phyloP scores from a whole-genome alignment of 2,329 filamentous ascomycete species.

The Apiospora pterosperma region DNA sequence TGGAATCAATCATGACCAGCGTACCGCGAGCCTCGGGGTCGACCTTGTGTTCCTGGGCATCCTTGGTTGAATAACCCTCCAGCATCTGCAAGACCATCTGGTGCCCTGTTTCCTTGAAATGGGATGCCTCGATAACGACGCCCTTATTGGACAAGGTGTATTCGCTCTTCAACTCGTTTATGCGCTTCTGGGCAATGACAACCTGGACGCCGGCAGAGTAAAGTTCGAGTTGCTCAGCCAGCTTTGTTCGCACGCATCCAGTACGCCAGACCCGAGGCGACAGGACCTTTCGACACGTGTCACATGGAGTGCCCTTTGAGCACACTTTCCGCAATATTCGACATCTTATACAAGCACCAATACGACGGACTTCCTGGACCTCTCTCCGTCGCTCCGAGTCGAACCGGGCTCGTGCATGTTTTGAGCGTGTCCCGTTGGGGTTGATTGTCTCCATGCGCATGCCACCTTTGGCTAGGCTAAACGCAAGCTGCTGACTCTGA shows the following conservation, averaged over 20 bases:
- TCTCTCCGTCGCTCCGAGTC: conserved; percentile 57
- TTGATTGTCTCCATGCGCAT: conserved; percentile 49
- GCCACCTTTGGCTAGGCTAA: conserved; percentile 40
- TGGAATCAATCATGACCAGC: conserved; percentile 57
- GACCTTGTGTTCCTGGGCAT: conserved; percentile 26
- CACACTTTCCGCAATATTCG: conserved; percentile 65
- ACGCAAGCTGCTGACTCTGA: conserved; percentile 23
- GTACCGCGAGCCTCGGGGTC: conserved; percentile 17
- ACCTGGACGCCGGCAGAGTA: conserved; percentile 63
- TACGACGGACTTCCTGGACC: conserved; percentile 62
- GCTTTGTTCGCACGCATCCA: conserved; percentile 59
- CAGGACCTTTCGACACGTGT: conserved; percentile 61
- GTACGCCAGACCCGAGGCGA: conserved; percentile 63
- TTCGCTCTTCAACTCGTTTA: conserved; percentile 51
- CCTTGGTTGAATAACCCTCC: conserved; percentile 31
- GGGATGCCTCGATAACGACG: conserved; percentile 53
- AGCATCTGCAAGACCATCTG: conserved; percentile 41
- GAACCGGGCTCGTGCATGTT: conserved; percentile 56
- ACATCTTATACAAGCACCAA: conserved; percentile 64
- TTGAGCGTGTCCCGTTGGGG: conserved; percentile 43
- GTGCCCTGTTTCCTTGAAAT: conserved; percentile 52
- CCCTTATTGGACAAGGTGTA: conserved; percentile 47
- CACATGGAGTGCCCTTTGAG: conserved; percentile 60
- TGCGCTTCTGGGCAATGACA: conserved; percentile 56
- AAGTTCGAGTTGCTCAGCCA: conserved; percentile 59